Evolutionary conservation across 2,329 filamentous ascomycete genomes (phyloP), one percentile per base, ranked within the genome.

Genomic region (Ceratocystis colombiana): DNA sequence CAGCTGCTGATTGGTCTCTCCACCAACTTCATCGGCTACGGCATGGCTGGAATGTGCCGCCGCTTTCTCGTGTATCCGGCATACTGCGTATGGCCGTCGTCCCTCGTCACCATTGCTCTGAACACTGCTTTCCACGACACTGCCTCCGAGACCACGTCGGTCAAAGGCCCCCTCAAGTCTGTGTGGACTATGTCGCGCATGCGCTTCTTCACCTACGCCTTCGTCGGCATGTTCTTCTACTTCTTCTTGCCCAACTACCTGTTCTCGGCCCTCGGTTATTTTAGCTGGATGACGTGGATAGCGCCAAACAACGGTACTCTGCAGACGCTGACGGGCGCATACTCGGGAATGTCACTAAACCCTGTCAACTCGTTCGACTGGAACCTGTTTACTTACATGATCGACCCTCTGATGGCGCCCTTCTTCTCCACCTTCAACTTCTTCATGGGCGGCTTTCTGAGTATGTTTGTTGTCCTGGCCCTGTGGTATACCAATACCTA

Each of bases 381-480:
- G 78, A 78, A 77, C 64, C 67, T 76, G n/a, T 61, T 74, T 22
- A 69, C 70, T 2, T 69, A 70, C 30, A 67, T 64, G 10, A 70
- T 73, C 0, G 74, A 77, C 62, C 77, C 77, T 1, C 70, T 78
- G 20, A 79, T 79, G 76, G 75, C 79, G 6, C 80, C 80, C 2
- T 81, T 80, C 71, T 81, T 84, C 74, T 82, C 81, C 33, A 86
- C 85, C 55, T 77, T 84, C 65, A 88, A 88, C 73, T 82, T 81
- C 25, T 77, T 86, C 68, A 74, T 85, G 57, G 84, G 84, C 37
- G 78, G 82, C 62, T 77, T 84, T 12, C 69, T 82, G 44, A 81
- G 79, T 55, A 79, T 80, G 70, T 80, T 82, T 75, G 75, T 87
- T 15, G 76, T 84, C 15, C 73, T 82, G 1, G 81, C 75, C 30